Evolutionary conservation across 768 basidiomycete species (phyloP).

Genomic region (Boletus sp.): DNA sequence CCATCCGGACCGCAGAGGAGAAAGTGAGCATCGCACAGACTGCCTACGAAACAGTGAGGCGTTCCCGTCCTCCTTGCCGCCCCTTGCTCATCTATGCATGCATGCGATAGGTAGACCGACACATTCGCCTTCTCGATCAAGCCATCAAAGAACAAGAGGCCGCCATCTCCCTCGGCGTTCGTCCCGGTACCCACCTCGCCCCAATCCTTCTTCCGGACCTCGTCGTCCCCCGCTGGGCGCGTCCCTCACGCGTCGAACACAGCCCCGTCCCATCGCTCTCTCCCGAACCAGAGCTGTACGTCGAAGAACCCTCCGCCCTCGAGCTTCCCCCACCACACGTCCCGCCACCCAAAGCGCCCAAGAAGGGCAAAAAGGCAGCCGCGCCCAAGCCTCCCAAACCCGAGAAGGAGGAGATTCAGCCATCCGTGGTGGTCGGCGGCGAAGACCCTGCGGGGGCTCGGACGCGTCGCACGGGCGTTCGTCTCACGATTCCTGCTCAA

Average conservation of each 20-base stretch:
- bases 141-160: slow-evolving; percentile 64
- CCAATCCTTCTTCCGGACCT: slow-evolving; percentile 63
- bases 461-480: slow-evolving; percentile 29
- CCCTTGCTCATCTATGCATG: background rate
- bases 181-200: slow-evolving; percentile 52
- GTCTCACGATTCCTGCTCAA: slow-evolving; percentile 37
- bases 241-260: slow-evolving; percentile 41
- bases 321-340: slow-evolving; percentile 12
- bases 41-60: slow-evolving; percentile 64
- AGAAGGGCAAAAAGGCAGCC: slow-evolving; percentile 24
- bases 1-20: slow-evolving; percentile 66
- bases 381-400: slow-evolving; percentile 7
- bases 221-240: slow-evolving; percentile 52
- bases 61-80: background rate
- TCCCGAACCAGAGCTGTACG: slow-evolving; percentile 26
- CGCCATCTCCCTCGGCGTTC: slow-evolving; percentile 50
- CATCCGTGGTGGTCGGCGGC: slow-evolving; percentile 1
- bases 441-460: slow-evolving; percentile 15
- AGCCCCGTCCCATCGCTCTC: slow-evolving; percentile 42
- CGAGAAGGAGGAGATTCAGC: slow-evolving; percentile 19
- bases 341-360: slow-evolving; percentile 16
- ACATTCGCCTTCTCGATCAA: slow-evolving; percentile 75
- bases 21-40: slow-evolving; percentile 75
- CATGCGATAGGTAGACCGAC: slow-evolving; percentile 64
- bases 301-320: slow-evolving; percentile 11